phyloP scores from a whole-genome alignment of 495 filamentous ascomycete genomes.

The Penicillium subrubescens region DNA sequence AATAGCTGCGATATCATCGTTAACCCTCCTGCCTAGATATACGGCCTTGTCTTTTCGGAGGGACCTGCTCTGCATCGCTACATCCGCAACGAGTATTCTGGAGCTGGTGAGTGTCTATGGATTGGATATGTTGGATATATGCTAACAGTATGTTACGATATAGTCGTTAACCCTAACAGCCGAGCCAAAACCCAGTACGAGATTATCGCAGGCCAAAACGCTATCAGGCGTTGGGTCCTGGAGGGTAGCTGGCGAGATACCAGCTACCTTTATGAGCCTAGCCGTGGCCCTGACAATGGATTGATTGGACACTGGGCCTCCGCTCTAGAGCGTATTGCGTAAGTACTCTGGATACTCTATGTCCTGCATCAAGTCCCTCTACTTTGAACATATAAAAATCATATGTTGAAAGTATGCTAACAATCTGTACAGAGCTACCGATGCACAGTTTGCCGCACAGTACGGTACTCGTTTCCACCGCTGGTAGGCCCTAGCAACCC shows the following conservation, averaged over 20 bases:
- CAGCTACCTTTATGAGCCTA: not conserved
- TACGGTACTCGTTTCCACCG: not conserved
- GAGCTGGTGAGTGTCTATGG: slow-evolving; percentile 1
- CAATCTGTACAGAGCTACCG: not conserved
- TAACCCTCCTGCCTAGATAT: not conserved
- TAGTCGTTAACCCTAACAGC: not conserved
- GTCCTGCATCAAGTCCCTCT: not conserved
- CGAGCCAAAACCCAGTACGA: not conserved
- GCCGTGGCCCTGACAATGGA: not conserved
- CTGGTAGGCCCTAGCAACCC: too few species aligned
- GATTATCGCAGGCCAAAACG: not conserved
- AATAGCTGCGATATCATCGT: not conserved
- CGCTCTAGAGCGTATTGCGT: not conserved
- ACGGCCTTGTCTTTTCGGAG: not conserved
- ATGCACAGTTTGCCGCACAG: not conserved
- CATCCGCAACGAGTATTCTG: slow-evolving; percentile 2
- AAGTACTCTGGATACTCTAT: not conserved
- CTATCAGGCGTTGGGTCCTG: slow-evolving; percentile 9
- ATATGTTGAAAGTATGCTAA: not conserved
- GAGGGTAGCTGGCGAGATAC: not conserved
- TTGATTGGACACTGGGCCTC: not conserved
- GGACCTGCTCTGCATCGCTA: not conserved
- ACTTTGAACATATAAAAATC: not conserved
- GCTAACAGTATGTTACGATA: not conserved
- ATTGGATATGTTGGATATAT: not conserved